A percentile compares a stretch with the other conserved stretches of the same genome.
Evolutionary conservation across 768 basidiomycete species (phyloP).

Genomic region (Imleria badia): DNA sequence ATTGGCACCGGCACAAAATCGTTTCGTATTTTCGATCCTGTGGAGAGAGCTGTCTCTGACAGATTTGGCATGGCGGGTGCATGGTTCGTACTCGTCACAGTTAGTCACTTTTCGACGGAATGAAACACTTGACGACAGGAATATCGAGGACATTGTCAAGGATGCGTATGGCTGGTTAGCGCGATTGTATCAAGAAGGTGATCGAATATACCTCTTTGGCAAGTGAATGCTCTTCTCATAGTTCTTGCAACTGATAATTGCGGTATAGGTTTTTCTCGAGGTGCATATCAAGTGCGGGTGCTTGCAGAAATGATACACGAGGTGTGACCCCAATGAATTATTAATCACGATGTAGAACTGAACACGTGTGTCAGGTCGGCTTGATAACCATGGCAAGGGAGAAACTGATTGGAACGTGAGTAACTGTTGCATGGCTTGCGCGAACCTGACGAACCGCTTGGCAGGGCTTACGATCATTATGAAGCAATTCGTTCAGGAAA

Average conservation of each 20-base stretch:
- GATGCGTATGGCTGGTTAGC: constrained; percentile 33
- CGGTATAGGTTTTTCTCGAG: constrained; percentile 40
- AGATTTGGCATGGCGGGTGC: constrained; percentile 18
- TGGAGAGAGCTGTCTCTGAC: constrained; percentile 19
- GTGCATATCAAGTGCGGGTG: constrained; percentile 41
- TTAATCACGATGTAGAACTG: not conserved
- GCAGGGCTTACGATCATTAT: not conserved
- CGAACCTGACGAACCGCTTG: not conserved
- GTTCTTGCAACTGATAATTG: not conserved
- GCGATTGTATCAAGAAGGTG: constrained; percentile 1
- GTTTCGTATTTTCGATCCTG: constrained; percentile 21
- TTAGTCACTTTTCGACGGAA: not conserved
- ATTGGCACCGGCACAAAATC: constrained; percentile 37
- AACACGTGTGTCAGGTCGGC: not conserved
- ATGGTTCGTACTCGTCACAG: constrained; percentile 27
- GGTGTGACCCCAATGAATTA: constrained; percentile 11
- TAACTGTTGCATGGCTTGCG: not conserved
- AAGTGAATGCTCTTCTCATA: not conserved
- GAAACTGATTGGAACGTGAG: constrained; percentile 16
- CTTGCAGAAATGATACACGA: constrained; percentile 40
- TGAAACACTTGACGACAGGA: constrained; percentile 20
- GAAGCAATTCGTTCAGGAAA: constrained; percentile 7
- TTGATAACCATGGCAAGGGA: constrained; percentile 21
- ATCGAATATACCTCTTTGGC: constrained; percentile 39
- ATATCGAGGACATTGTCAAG: constrained; percentile 35